Conservation (phyloP, 2,329 filamentous ascomycete species). For the Hypoxylon sp. region DNA sequence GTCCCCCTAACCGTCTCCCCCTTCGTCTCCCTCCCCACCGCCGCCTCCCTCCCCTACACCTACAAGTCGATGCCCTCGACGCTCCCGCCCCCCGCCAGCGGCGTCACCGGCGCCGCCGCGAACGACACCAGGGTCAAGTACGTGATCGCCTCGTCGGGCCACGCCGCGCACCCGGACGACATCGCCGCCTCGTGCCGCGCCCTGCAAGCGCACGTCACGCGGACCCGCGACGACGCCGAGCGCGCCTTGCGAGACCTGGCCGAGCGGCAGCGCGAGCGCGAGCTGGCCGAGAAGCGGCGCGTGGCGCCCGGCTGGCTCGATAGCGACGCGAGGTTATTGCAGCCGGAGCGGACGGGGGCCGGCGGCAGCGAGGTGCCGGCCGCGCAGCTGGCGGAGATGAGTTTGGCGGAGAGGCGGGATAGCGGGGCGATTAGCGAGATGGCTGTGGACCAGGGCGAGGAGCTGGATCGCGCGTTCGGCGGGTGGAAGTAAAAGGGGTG, state of each 20-base stretch:
- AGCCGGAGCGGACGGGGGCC: constrained; percentile 70
- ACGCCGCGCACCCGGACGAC: constrained; percentile 86
- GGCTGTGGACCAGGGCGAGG: constrained; percentile 64
- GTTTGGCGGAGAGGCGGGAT: constrained; percentile 42
- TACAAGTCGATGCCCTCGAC: constrained; percentile 92
- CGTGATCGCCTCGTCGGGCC: constrained; percentile 80
- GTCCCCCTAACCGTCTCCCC: constrained; percentile 94
- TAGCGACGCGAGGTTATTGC: constrained; percentile 74
- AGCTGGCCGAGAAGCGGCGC: constrained; percentile 82
- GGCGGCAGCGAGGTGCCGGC: constrained; percentile 40
- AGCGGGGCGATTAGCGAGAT: constrained; percentile 52
- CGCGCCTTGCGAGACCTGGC: constrained; percentile 77
- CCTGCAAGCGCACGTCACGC: constrained; percentile 79
- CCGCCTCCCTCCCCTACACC: constrained; percentile 93
- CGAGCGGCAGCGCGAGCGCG: constrained; percentile 70
- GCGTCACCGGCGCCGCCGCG: constrained; percentile 55
- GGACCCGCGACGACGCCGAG: constrained; percentile 75
- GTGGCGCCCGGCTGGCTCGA: constrained; percentile 86
- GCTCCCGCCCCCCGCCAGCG: constrained; percentile 78
- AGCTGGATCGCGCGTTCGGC: constrained; percentile 69
- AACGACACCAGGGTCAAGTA: constrained; percentile 78
- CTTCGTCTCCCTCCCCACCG: constrained; percentile 89
- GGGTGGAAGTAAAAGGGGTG: constrained; percentile 41
- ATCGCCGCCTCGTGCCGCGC: constrained; percentile 85
- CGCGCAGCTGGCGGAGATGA: constrained; percentile 49